Evolutionary conservation across 257 asterid species (phyloP), one percentile per base, ranked within the genome.

Genomic region (Cordia subcordata): DNA sequence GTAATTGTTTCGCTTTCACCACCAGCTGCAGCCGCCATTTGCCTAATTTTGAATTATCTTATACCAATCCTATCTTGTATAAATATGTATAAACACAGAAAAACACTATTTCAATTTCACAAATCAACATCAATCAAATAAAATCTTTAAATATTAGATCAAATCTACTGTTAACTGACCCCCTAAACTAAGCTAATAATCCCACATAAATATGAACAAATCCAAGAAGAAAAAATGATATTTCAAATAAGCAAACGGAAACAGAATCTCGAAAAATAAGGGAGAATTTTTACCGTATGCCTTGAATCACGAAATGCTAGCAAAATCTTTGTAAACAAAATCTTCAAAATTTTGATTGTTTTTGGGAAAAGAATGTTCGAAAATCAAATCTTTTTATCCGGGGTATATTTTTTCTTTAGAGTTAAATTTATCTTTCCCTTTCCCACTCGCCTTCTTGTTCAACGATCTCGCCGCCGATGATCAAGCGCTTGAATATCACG

Each of bases 391-490:
- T 1, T 57, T 21, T 15, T 17, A 5, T 19, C 12, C 22, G 8
- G n/a, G n/a, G n/a, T 21, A 8, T 33, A 39, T 40, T 1, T 27
- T 22, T 13, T 52, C 17, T 0, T 11, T 55, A 11, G 14, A 12
- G 0, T 52, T 46, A 53, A 18, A 15, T 5, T 21, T 85, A 86
- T 77, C 97, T 80, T 66, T 86, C 95, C 58, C 65, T 86, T 67
- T 90, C 94, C 97, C 95, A 90, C 83, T 84, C 82, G 15, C 79
- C 83, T 78, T 81, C 93, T 73, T 85, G 85, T 77, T 83, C 94
- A 68, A 86, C 95, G 60, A 89, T 75, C 67, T 88, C 90, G 39
- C 92, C 97, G 58, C 92, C 94, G 37, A 84, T 86, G 60, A 90
- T 76, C 73, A 90, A 51, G 37, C 67, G 84, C 88, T 84, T 84